Base-by-base conservation (phyloP, 2,329 filamentous ascomycete species). In the Cryphonectria carpinicola region DNA sequence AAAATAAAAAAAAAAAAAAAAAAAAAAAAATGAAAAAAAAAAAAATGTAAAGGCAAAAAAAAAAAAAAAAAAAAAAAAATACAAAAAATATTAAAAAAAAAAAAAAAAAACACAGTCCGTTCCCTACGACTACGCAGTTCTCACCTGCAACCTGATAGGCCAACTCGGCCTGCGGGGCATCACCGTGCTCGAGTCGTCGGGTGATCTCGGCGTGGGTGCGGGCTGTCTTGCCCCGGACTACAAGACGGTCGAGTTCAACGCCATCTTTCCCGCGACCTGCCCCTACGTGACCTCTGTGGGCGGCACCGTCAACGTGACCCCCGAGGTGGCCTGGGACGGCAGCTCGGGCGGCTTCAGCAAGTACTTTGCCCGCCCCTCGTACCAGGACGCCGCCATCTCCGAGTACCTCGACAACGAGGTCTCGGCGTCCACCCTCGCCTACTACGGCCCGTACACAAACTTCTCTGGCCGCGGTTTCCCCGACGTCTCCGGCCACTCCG, bases 91-190 rank as follows among this genome's bases (percentile, higher is more conserved):
- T n/a, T n/a, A 19, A 19, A 46, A 1, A 43, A 1, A 8, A 13
- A 14, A 2, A 4, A 32, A 32, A 32, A 32, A 32, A 32, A 32
- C 1, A 68, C 71, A 90, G 77, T 85, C 84, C 5, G 82, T 93
- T 0, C 89, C 90, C 0, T 80, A 80, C 39, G 80, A 83, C 3
- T 92, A 92, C 76, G 86, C 88, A 5, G 82, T 75, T 32, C 79
- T 80, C 13, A 78, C 82, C 22, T 85, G 86, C 75, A 83, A 87
- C 70, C 85, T 88, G 41, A 92, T 92, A 79, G 84, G 84, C 54
- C 87, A 90, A 71, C 85, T 93, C 4, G 89, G 89, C n/a, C 84
- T 88, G 0, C 86, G 91, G 14, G 91, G 91, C 39, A 87, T 92
- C 28, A 88, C 89, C 0, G 82, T 93, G 35, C 82, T 93, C 68